Evolutionary conservation across 768 basidiomycete species (phyloP).

Genomic region (Pulveroboletus sp.): DNA sequence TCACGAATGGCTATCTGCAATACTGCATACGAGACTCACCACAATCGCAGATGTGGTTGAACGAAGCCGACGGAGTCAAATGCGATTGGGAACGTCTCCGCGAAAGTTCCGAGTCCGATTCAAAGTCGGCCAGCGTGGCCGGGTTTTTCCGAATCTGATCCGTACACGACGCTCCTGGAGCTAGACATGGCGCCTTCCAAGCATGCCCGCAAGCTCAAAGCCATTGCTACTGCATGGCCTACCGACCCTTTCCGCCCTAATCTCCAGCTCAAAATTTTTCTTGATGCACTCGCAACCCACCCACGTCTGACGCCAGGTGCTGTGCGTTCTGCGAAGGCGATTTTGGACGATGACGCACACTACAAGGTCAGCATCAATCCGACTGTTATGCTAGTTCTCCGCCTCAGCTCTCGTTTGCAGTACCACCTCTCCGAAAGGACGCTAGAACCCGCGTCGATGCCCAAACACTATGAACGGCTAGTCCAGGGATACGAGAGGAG

Average conservation of each 20-base stretch:
- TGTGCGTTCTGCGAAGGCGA: conserved; percentile 53
- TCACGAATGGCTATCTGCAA: too few species aligned
- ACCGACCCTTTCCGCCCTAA: conserved; percentile 75
- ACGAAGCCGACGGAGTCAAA: background rate
- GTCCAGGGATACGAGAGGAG: conserved; percentile 73
- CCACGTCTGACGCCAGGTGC: conserved; percentile 61
- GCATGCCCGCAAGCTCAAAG: conserved; percentile 46
- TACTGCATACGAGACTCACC: too few species aligned
- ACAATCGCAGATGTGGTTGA: background rate
- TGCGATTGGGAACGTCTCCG: conserved; percentile 2
- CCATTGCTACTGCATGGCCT: conserved; percentile 61
- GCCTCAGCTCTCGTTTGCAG: conserved; percentile 36
- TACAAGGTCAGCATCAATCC: conserved; percentile 43
- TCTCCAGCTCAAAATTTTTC: conserved; percentile 63
- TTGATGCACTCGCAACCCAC: conserved; percentile 61
- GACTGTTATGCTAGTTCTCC: too few species aligned
- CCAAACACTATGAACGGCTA: conserved; percentile 68
- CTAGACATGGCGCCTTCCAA: conserved; percentile 21
- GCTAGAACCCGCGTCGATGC: conserved; percentile 65
- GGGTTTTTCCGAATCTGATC: too few species aligned
- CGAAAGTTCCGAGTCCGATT: conserved; percentile 24
- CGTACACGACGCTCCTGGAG: too few species aligned
- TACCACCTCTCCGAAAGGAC: conserved; percentile 63
- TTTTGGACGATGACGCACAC: conserved; percentile 52
- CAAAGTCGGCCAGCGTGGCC: conserved; percentile 11